phyloP scores from a whole-genome alignment of 768 basidiomycete species.

The Collybiopsis luxurians region DNA sequence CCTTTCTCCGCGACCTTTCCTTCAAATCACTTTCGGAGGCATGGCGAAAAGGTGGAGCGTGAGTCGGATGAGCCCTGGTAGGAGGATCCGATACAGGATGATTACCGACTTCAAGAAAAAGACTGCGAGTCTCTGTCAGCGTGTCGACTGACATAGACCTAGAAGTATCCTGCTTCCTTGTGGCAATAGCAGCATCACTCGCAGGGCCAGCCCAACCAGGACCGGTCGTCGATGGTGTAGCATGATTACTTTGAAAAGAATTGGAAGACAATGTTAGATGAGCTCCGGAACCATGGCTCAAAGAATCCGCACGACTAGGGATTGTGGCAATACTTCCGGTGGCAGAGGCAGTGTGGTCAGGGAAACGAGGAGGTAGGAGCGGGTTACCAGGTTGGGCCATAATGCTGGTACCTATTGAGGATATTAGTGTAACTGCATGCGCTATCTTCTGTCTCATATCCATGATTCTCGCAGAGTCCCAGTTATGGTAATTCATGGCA shows the following conservation, averaged over 20 bases:
- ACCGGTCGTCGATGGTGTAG: not conserved
- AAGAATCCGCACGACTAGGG: not conserved
- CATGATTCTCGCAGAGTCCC: constrained; percentile 39
- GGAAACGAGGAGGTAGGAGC: not conserved
- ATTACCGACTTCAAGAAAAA: too few relatives aligned
- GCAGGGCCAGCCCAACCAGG: constrained; percentile 1
- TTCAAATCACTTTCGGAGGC: not conserved
- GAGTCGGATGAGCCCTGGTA: too few relatives aligned
- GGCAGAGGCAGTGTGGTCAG: too few relatives aligned
- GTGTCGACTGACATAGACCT: too few relatives aligned
- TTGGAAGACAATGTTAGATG: not conserved
- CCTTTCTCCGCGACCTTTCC: not conserved
- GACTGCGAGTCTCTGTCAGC: too few relatives aligned
- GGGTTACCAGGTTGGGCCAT: not conserved
- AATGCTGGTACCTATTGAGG: not conserved
- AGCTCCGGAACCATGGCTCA: not conserved
- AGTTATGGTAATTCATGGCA: constrained; percentile 60
- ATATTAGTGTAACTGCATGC: constrained; percentile 42
- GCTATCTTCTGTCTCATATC: constrained; percentile 48
- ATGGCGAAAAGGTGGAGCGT: not conserved
- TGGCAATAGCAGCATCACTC: not conserved
- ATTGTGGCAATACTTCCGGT: too few relatives aligned
- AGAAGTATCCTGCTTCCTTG: too few relatives aligned
- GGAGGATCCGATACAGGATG: too few relatives aligned
- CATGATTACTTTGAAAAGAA: not conserved